Evolutionary conservation across 129 eudicot species (phyloP), one percentile per base, ranked within the genome.

Genomic region (Arctium lappa): DNA sequence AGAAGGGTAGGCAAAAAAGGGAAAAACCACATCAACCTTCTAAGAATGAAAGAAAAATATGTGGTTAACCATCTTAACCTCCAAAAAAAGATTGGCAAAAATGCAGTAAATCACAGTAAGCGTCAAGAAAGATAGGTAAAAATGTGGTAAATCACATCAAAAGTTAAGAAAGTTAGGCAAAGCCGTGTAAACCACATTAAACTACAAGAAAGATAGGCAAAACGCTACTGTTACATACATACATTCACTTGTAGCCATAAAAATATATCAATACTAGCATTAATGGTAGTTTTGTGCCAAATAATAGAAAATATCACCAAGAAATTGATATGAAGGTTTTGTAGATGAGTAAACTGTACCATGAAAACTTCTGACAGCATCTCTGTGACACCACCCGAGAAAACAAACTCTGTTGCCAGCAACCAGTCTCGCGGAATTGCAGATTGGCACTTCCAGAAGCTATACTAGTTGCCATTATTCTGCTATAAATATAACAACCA

Each of bases 401-500:
- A 70, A 81, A 79, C 79, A 83, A 79, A 89, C 85, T 32, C 13
- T 81, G 88, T 79, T 86, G 82, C 86, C 87, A 68, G 88, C 79
- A 83, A 63, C 73, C 68, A 1, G 80, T 46, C 73, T 87, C 93
- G 15, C 50, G 77, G 70, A 91, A 88, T 42, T 81, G 89, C 70
- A 93, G 77, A 70, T 69, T 79, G 72, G 87, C 93, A 74, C 87
- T 89, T 85, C 94, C 86, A 13, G 89, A 80, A 81, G 93, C 97
- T 77, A 91, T 72, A 74, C 90, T 81, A 37, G 92, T 84, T 38
- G 99, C 86, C 99, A 95, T 95, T 66, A 73, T 72, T 83, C 87
- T 88, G 86, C 80, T 72, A 74, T 32, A 73, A 48, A 29, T 76
- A 76, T 22, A 76, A 69, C 50, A 36, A 69, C 32, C 46, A 75